These are phyloP conservation scores for Kwoniella dendrophila DNA, from an alignment of 768 basidiomycete genomes.

Conservation along the genomic window DNA sequence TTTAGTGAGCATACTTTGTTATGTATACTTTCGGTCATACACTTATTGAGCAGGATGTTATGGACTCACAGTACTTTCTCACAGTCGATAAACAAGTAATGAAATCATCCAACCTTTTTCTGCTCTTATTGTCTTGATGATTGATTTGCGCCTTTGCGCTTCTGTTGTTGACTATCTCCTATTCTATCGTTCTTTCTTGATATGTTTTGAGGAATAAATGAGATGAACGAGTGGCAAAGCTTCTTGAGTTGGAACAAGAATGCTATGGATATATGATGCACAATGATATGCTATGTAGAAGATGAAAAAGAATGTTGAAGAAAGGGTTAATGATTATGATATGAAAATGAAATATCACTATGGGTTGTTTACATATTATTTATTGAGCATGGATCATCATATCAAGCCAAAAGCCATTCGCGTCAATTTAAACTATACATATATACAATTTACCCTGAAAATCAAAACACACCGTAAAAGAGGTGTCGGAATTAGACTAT, in stretches of 20 bases:
- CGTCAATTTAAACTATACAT: no score
- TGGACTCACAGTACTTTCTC: slow-evolving; percentile 6
- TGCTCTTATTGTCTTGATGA: not conserved
- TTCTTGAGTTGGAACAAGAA: not conserved
- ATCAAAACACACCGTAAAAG: slow-evolving; percentile 8
- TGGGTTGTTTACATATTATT: slow-evolving; percentile 20
- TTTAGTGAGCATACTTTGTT: not conserved
- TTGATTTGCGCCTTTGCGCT: slow-evolving; percentile 4
- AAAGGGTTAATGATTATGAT: not conserved
- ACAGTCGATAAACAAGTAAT: not conserved
- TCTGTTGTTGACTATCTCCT: not conserved
- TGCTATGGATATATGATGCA: not conserved
- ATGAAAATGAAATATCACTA: slow-evolving; percentile 16
- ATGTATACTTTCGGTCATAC: no score
- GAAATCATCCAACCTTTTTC: slow-evolving; percentile 22
- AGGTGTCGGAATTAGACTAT: slow-evolving; percentile 1
- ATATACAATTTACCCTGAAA: slow-evolving; percentile 18
- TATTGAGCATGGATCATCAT: no score
- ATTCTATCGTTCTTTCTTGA: not conserved
- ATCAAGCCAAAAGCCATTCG: slow-evolving; percentile 16
- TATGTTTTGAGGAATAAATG: not conserved
- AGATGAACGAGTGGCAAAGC: slow-evolving; percentile 1
- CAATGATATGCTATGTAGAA: not conserved
- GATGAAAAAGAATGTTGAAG: not conserved
- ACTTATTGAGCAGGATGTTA: not conserved